These are phyloP conservation scores for Laburnicola sp. DNA, from an alignment of 2,329 filamentous ascomycete species.

Conservation along the genomic window DNA sequence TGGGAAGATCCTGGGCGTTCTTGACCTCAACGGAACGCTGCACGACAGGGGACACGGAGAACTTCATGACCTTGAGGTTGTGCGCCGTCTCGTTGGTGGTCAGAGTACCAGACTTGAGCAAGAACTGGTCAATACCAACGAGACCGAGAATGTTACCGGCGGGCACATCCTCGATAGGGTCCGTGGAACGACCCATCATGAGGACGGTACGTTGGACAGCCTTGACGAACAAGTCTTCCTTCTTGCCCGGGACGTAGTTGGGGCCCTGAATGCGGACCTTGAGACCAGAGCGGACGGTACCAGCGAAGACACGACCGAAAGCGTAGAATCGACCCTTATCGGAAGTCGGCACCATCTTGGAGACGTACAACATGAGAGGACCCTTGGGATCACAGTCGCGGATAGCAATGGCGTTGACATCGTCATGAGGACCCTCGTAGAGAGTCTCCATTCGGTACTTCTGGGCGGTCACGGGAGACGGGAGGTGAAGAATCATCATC, in stretches of 20 bases:
- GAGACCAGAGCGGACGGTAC: slow-evolving; percentile 94
- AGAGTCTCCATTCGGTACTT: slow-evolving; percentile 97
- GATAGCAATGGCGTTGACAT: slow-evolving; percentile 92
- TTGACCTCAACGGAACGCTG: slow-evolving; percentile 99
- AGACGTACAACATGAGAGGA: slow-evolving; percentile 99
- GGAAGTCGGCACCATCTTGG: slow-evolving; percentile 99
- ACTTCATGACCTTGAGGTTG: slow-evolving; percentile 99
- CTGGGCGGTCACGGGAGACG: slow-evolving; percentile 93
- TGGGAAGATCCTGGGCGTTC: slow-evolving; percentile 99
- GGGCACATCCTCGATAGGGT: slow-evolving; percentile 98
- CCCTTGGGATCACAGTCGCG: slow-evolving; percentile 97
- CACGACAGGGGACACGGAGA: slow-evolving; percentile 97
- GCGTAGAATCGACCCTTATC: slow-evolving; percentile 99
- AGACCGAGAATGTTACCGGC: slow-evolving; percentile 99
- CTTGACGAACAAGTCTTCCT: slow-evolving; percentile 99
- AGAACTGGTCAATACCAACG: slow-evolving; percentile 99
- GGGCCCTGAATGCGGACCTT: slow-evolving; percentile 99
- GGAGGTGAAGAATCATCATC: slow-evolving; percentile 99
- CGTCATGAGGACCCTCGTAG: slow-evolving; percentile 95
- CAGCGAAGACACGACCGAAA: slow-evolving; percentile 99
- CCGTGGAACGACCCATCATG: slow-evolving; percentile 99
- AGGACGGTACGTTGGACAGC: slow-evolving; percentile 99
- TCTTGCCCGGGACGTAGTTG: slow-evolving; percentile 97
- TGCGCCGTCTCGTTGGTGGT: slow-evolving; percentile 96
- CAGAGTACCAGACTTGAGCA: slow-evolving; percentile 99